Base-by-base conservation (phyloP, 768 basidiomycete species). In the Calvatia gigantea region DNA sequence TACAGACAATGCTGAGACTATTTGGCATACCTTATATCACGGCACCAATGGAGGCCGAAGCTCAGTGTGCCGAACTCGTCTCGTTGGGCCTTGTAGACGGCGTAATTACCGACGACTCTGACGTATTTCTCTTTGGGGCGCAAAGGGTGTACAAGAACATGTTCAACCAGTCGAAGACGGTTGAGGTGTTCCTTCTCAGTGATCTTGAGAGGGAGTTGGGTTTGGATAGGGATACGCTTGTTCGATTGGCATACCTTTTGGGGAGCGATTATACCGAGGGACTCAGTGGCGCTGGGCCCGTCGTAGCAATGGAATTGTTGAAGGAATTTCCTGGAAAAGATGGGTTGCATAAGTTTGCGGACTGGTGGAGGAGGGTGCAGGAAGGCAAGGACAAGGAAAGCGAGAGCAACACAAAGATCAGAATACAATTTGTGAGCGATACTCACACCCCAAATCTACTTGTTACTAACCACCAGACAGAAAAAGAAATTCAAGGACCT, bases 81-180 rank as follows among this genome's bases (percentile, higher is more conserved):
- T 74, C 82, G 4, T 78, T 98, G 12, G 84, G 86, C 14, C 78
- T 98, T 27, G 96, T 97, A 33, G 94, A 99, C 60, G 97, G 97
- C 0, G 89, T 99, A 52, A 98, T 99, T 68, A 99, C 97, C 0
- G 97, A 99, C 68, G 97, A 99, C 70, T 97, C 94, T 4, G 97
- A 99, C 65, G 94, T 98, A 46, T 99, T 99, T 72, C 85, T 99
- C 46, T 99, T 99, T 62, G 97, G 97, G 29, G 96, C 93, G 21
- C 72, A 82, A 61, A 87, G 94, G n/a, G 92, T 98, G 17, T 97
- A 90, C 80, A 97, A 96, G 73, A 98, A 99, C 69, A 96, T 99
- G 90, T 99, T 99, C 76, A 98, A 98, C 68, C 96, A 98, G 70
- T 90, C 91, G 45, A 98, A 98, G 76, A 98, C 94, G 3, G 97